These are phyloP conservation scores for Lentithecium fluviatile DNA, from an alignment of 495 filamentous ascomycete genomes.

Conservation along the genomic window DNA sequence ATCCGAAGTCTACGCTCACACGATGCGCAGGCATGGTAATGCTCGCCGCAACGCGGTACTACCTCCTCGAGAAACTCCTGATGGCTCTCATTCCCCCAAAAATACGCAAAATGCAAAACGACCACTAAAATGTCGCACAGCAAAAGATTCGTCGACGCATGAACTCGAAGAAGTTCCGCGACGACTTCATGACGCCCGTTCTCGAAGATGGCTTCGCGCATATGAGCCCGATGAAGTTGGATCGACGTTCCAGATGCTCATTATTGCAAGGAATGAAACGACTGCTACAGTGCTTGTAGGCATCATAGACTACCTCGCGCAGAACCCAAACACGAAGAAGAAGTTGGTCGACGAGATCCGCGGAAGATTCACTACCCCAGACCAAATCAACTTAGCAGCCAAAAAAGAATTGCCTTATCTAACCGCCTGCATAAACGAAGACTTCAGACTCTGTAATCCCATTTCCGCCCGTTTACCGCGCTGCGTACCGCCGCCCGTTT, in stretches of 20 bases:
- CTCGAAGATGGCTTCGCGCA: background rate
- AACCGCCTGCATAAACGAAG: background rate
- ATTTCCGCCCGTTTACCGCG: background rate
- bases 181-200: slow-evolving; percentile 2
- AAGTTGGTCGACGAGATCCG: background rate
- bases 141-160: background rate
- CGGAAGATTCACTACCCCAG: background rate
- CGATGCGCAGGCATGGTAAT: background rate
- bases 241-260: background rate
- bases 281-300: background rate
- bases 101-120: background rate
- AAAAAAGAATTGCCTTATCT: background rate
- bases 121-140: background rate
- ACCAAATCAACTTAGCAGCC: background rate
- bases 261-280: background rate
- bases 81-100: background rate
- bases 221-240: background rate
- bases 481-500: background rate
- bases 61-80: background rate
- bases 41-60: background rate
- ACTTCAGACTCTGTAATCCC: background rate
- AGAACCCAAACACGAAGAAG: background rate
- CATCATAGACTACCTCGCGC: background rate
- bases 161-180: background rate
- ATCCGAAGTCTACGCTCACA: background rate